phyloP scores from a whole-genome alignment of 371 early-diverging fungal species.

The Syncephalastrum monosporum region DNA sequence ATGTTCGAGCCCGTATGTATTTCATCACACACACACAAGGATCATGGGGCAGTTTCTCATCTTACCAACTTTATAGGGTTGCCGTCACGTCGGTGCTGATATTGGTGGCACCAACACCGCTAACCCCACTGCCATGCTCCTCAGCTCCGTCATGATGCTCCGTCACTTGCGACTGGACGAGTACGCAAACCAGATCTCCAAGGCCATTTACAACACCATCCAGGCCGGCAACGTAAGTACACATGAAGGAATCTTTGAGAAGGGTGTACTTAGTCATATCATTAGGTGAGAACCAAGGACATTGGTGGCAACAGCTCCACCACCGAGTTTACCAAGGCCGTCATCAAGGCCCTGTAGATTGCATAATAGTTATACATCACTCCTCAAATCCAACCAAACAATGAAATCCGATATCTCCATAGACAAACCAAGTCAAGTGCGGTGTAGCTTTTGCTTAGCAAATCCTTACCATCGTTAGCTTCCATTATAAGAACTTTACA shows the following conservation, averaged over 20 bases:
- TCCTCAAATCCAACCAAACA: too few relatives aligned
- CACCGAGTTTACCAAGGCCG: constrained; percentile 81
- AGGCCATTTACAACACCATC: constrained; percentile 57
- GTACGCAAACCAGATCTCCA: constrained; percentile 82
- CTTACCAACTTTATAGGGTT: constrained; percentile 48
- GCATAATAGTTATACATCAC: neutral
- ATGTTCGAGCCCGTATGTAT: constrained; percentile 86
- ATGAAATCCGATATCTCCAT: too few relatives aligned
- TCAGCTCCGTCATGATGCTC: constrained; percentile 90
- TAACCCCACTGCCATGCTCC: constrained; percentile 90
- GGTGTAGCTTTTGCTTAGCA: too few relatives aligned
- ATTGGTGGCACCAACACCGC: constrained; percentile 91
- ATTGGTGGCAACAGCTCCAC: constrained; percentile 51
- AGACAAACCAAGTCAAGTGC: too few relatives aligned
- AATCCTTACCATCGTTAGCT: too few relatives aligned
- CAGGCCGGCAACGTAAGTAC: constrained; percentile 35
- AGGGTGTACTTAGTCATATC: neutral
- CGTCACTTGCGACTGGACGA: constrained; percentile 86
- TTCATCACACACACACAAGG: neutral
- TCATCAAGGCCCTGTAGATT: constrained; percentile 25
- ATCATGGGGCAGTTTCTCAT: neutral
- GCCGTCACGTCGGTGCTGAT: constrained; percentile 95
- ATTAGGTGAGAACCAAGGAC: constrained; percentile 20
- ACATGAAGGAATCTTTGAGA: neutral
- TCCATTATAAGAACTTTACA: too few relatives aligned